Percentiles rank a stretch among this genome's conserved stretches.
Conservation (phyloP, 257 asterid species). For the Rubia yunnanensis region DNA sequence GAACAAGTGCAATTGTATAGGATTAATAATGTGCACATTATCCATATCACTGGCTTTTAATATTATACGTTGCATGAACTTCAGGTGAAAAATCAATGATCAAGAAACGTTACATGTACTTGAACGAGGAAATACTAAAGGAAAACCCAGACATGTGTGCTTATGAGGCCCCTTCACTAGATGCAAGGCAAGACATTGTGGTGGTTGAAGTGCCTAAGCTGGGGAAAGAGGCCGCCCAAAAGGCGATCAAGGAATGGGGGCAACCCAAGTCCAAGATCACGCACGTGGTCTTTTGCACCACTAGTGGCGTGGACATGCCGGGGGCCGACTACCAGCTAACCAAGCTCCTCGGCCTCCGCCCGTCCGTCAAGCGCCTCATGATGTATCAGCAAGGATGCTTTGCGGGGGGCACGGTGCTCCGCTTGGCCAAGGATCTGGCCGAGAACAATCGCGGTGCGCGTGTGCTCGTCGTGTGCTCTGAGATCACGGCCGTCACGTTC, state of each 20-base stretch:
- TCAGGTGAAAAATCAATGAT: conserved; percentile 69
- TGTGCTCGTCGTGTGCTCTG: conserved; percentile 61
- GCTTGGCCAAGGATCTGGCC: conserved; percentile 66
- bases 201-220: conserved; percentile 74
- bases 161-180: conserved; percentile 63
- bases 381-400: conserved; percentile 80
- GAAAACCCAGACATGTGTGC: conserved; percentile 54
- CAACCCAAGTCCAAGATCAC: conserved; percentile 74
- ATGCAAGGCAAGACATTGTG: conserved; percentile 61
- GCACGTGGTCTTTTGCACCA: conserved; percentile 69
- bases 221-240: conserved; percentile 77
- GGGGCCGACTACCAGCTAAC: conserved; percentile 76
- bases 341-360: conserved; percentile 63
- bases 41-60: no score
- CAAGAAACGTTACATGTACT: conserved; percentile 52
- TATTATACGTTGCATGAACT: no score
- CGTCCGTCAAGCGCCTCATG: conserved; percentile 60
- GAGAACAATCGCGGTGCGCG: conserved; percentile 68
- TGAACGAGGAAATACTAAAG: conserved; percentile 49
- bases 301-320: conserved; percentile 87
- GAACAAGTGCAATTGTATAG: no score
- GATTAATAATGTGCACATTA: no score
- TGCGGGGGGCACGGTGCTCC: conserved; percentile 68
- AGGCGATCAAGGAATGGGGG: conserved; percentile 83
- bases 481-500: conserved; percentile 45